phyloP scores from a whole-genome alignment of 768 basidiomycete genomes.

The Mycena venus region DNA sequence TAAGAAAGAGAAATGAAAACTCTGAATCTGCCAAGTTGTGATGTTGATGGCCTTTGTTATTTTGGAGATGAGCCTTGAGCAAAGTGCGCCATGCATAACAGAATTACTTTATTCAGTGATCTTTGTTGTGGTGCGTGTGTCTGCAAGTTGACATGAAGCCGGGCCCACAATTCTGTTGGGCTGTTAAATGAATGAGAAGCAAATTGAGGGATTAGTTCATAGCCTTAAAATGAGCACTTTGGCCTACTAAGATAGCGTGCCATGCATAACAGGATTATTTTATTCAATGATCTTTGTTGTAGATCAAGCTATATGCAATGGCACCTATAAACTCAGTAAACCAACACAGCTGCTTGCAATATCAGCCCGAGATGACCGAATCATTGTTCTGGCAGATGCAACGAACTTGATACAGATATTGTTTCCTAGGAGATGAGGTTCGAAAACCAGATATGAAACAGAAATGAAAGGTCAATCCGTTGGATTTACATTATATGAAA shows the following conservation, averaged over 20 bases:
- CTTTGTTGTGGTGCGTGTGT: too few species aligned
- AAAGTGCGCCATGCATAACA: too few species aligned
- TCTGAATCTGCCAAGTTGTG: neutral
- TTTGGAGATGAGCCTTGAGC: too few species aligned
- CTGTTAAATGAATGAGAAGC: too few species aligned
- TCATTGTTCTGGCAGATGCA: neutral
- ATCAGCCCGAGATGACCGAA: neutral
- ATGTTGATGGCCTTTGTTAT: neutral
- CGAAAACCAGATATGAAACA: neutral
- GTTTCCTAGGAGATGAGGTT: neutral
- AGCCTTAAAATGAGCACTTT: slow-evolving; percentile 5
- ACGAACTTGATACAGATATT: neutral
- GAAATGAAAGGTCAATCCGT: neutral
- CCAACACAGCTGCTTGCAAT: neutral
- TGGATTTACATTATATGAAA: neutral
- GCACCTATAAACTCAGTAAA: neutral
- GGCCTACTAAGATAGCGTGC: slow-evolving; percentile 5
- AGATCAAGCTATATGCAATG: neutral
- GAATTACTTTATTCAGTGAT: too few species aligned
- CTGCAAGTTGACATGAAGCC: too few species aligned
- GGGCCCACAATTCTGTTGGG: neutral
- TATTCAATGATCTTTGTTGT: slow-evolving; percentile 2
- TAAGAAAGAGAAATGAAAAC: neutral
- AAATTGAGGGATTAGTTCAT: too few species aligned
- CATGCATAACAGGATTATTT: slow-evolving; percentile 4